phyloP scores from a whole-genome alignment of 139 green algal genomes.

The Gonium pectorale region DNA sequence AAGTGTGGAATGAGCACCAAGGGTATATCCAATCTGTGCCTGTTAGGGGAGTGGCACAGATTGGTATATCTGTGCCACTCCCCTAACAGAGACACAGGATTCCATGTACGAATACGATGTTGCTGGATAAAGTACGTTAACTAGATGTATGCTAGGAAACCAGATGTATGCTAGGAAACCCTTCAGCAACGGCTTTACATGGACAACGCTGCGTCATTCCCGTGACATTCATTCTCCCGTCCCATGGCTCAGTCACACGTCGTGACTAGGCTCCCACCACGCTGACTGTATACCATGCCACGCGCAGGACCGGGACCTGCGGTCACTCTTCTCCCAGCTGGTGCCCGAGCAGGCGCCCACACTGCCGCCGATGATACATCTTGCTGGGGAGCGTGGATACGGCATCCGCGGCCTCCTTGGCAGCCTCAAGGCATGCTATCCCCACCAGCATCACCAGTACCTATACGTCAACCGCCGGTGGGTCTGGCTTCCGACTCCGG shows the following conservation, averaged over 20 bases:
- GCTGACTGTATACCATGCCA: neutral
- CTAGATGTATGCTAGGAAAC: too few species aligned
- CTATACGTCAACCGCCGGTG: slow-evolving; percentile 39
- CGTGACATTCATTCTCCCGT: neutral
- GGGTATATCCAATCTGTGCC: too few species aligned
- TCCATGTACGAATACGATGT: too few species aligned
- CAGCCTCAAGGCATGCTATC: neutral
- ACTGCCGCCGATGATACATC: neutral
- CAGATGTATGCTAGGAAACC: too few species aligned
- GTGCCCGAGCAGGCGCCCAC: neutral
- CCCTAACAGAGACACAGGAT: too few species aligned
- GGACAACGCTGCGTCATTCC: neutral
- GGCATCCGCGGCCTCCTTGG: neutral
- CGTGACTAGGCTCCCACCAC: neutral
- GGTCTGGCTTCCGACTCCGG: too few species aligned
- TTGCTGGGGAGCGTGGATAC: neutral
- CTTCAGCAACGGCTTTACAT: too few species aligned
- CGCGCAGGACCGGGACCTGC: slow-evolving; percentile 2
- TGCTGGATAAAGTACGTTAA: too few species aligned
- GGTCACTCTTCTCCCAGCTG: neutral
- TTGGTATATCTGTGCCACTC: too few species aligned
- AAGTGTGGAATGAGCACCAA: too few species aligned
- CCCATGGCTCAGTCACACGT: too few species aligned
- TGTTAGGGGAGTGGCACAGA: too few species aligned
- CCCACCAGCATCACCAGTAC: slow-evolving; percentile 26